Evolutionary conservation across 805 yeast species (phyloP).

Genomic region (Wickerhamomyces tratensis): DNA sequence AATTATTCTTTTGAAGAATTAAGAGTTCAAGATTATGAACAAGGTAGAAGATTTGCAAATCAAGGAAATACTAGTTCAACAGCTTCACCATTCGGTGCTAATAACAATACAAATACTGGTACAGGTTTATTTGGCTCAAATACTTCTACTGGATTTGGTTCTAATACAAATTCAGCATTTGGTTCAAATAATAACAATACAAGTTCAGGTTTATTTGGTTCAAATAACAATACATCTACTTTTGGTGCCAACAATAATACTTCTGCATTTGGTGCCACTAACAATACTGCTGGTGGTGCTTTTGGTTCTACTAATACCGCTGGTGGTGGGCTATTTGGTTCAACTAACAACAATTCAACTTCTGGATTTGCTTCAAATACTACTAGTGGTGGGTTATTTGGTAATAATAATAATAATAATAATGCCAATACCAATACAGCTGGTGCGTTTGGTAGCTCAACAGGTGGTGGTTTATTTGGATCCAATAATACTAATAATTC

Average conservation of each 20-base stretch:
- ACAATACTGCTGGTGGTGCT: conserved; percentile 14
- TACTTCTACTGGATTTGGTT: conserved; percentile 2
- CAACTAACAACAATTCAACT: conserved; percentile 12
- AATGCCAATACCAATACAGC: conserved; percentile 18
- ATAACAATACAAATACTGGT: conserved; percentile 6
- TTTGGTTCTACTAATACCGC: conserved; percentile 20
- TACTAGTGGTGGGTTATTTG: conserved; percentile 19
- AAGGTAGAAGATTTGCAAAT: conserved; percentile 54
- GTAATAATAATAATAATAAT: conserved; percentile 13
- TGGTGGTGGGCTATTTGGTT: conserved; percentile 23
- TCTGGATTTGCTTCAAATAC: conserved; percentile 21
- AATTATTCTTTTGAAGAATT: conserved; percentile 81
- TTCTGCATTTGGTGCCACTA: conserved; percentile 24
- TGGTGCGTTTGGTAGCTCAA: conserved; percentile 4
- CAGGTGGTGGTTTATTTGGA: conserved; percentile 19
- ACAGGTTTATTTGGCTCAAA: conserved; percentile 20
- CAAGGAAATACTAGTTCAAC: conserved; percentile 12
- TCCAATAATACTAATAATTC: conserved; percentile 17
- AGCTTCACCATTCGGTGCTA: conserved; percentile 15
- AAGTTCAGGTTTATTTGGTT: conserved; percentile 33
- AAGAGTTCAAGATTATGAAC: conserved; percentile 80
- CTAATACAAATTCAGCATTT: conserved; percentile 28
- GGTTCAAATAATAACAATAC: conserved; percentile 21
- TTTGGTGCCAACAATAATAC: conserved; percentile 25
- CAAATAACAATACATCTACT: conserved; percentile 13